phyloP scores from a whole-genome alignment of 768 basidiomycete species.

The Lactarius pseudohatsudake region DNA sequence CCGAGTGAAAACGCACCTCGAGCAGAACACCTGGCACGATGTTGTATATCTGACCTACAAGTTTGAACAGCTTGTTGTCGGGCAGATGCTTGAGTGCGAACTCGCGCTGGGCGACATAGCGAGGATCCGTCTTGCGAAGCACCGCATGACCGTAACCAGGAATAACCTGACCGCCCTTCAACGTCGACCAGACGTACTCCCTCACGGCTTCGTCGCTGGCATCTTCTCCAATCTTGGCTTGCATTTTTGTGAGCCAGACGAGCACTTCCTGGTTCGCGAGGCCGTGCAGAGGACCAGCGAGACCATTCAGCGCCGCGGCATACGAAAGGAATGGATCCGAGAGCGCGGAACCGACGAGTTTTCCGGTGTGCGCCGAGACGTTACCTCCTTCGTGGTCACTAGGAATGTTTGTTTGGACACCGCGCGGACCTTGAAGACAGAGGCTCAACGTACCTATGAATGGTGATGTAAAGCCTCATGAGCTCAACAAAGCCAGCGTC shows the following conservation, averaged over 20 bases:
- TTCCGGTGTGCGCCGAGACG: conserved; percentile 93
- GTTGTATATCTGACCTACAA: conserved; percentile 86
- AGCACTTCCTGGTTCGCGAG: conserved; percentile 98
- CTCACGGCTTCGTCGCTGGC: conserved; percentile 85
- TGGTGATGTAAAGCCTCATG: conserved; percentile 93
- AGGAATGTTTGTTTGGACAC: not conserved
- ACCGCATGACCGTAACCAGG: conserved; percentile 92
- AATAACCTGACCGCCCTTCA: conserved; percentile 91
- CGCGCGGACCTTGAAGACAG: not conserved
- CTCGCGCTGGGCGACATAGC: conserved; percentile 87
- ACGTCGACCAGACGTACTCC: conserved; percentile 92
- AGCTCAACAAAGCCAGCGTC: conserved; percentile 89
- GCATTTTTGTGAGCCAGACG: conserved; percentile 93
- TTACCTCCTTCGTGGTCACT: conserved; percentile 99
- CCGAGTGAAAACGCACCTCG: conserved; percentile 49
- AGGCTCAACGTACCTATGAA: conserved; percentile 66
- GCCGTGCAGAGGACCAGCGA: conserved; percentile 96
- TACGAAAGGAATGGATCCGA: conserved; percentile 98
- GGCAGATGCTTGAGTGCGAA: conserved; percentile 86
- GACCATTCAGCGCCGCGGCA: conserved; percentile 89
- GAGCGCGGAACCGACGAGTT: conserved; percentile 91
- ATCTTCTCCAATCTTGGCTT: conserved; percentile 79
- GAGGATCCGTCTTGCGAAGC: conserved; percentile 87
- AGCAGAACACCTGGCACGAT: conserved; percentile 89
- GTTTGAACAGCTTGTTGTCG: conserved; percentile 88